These are phyloP conservation scores for Arthrobotrys pseudoclavata DNA, from an alignment of 2,329 filamentous ascomycete genomes.

Conservation along the genomic window DNA sequence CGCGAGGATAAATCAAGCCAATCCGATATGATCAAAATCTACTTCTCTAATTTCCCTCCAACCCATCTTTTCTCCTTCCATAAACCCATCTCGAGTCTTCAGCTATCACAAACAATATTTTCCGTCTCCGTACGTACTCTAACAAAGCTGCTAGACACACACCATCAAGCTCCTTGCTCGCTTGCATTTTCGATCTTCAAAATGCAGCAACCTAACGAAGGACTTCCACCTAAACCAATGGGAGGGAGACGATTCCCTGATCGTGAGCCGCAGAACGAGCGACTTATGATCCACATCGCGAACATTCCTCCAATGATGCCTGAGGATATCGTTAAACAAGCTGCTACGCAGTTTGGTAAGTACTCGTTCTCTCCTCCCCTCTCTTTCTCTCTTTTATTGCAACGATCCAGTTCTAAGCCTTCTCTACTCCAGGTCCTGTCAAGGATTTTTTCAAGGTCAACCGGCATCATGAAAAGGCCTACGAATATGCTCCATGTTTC, in stretches of 20 bases:
- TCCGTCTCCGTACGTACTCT: not conserved
- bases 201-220: slow-evolving; percentile 46
- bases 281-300: slow-evolving; percentile 46
- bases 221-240: slow-evolving; percentile 29
- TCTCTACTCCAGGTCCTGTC: slow-evolving; percentile 25
- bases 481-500: slow-evolving; percentile 51
- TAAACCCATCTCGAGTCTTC: not conserved
- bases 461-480: slow-evolving; percentile 44
- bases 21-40: not conserved
- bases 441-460: slow-evolving; percentile 58
- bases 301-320: slow-evolving; percentile 58
- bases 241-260: slow-evolving; percentile 30
- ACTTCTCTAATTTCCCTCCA: not conserved
- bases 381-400: not conserved
- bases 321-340: slow-evolving; percentile 50
- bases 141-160: not conserved
- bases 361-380: not conserved
- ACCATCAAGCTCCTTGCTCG: slow-evolving; percentile 8
- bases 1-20: not conserved
- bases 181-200: slow-evolving; percentile 14
- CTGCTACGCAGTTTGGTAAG: slow-evolving; percentile 55
- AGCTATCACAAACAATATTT: not conserved
- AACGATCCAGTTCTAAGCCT: not conserved
- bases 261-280: slow-evolving; percentile 46
- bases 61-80: not conserved